Evolutionary conservation across 2,329 filamentous ascomycete species (phyloP).

Genomic region (Sclerotinia glacialis): DNA sequence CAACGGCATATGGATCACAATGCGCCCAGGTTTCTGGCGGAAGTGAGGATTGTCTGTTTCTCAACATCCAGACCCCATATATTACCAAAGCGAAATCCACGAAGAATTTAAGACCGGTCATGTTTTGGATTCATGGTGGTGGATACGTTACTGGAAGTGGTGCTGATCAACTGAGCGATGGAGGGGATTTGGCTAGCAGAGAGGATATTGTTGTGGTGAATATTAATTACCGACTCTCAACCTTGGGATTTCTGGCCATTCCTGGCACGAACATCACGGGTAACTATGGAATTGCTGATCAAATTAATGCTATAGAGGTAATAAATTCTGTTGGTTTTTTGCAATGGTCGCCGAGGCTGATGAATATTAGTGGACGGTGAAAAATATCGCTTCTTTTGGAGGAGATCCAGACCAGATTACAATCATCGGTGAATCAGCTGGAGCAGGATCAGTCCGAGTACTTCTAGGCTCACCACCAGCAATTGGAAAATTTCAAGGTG

Average conservation of each 20-base stretch:
- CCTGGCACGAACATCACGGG: conserved; percentile 51
- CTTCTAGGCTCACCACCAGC: conserved; percentile 49
- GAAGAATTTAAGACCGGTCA: conserved; percentile 38
- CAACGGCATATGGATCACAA: conserved; percentile 43
- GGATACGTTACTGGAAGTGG: conserved; percentile 39
- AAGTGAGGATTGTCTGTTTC: conserved; percentile 35
- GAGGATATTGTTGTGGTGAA: conserved; percentile 37
- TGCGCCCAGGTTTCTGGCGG: conserved; percentile 39
- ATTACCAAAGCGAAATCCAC: conserved; percentile 30
- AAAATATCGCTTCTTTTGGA: conserved; percentile 47
- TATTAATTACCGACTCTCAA: conserved; percentile 36
- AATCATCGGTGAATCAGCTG: conserved; percentile 51
- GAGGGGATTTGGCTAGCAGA: conserved; percentile 34
- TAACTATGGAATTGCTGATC: conserved; percentile 53
- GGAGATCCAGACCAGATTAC: conserved; percentile 49
- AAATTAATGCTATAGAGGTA: conserved; percentile 48
- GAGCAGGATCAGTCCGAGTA: conserved; percentile 49
- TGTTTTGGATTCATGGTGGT: conserved; percentile 38
- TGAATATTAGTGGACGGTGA: conserved; percentile 45
- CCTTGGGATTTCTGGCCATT: conserved; percentile 44
- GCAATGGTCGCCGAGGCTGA: not conserved
- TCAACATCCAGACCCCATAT: conserved; percentile 43
- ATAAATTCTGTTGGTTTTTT: not conserved
- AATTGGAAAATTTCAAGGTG: conserved; percentile 48
- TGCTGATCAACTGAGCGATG: conserved; percentile 33